These are phyloP conservation scores for Cladosporium sp. DNA, from an alignment of 2,329 filamentous ascomycete genomes.

Conservation along the genomic window DNA sequence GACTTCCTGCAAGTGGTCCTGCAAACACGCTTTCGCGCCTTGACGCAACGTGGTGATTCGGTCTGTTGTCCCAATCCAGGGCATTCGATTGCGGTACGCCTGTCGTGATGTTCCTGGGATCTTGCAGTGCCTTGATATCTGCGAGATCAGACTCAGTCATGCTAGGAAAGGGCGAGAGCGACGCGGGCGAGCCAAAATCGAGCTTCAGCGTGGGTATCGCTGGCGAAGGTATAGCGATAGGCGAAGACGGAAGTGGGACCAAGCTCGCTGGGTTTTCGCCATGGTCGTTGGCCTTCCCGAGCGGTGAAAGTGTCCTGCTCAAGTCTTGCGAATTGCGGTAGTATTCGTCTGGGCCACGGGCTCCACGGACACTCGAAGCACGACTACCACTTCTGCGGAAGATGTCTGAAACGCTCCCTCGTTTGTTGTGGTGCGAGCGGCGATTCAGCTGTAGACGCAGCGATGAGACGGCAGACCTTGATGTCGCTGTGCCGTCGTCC, in stretches of 20 bases:
- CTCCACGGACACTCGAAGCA: slow-evolving; percentile 1
- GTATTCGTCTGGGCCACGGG: slow-evolving; percentile 8
- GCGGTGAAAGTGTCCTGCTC: neutral
- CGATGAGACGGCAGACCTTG: slow-evolving; percentile 6
- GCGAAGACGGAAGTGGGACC: slow-evolving; percentile 14
- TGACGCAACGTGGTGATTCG: too few relatives aligned
- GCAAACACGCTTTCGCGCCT: too few relatives aligned
- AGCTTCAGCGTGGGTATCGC: slow-evolving; percentile 18
- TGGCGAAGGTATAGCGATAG: slow-evolving; percentile 18
- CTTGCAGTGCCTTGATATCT: slow-evolving; percentile 2
- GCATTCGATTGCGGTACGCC: neutral
- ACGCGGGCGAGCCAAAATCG: slow-evolving; percentile 18
- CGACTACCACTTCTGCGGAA: slow-evolving; percentile 1
- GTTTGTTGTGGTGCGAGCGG: neutral
- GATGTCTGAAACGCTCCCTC: slow-evolving; percentile 5
- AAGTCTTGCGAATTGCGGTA: neutral
- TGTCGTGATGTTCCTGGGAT: neutral
- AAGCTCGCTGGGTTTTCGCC: neutral
- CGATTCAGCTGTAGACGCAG: slow-evolving; percentile 9
- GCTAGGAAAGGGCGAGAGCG: slow-evolving; percentile 14
- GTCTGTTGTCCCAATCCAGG: neutral
- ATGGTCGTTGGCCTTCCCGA: neutral
- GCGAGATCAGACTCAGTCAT: neutral
- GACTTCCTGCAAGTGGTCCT: too few relatives aligned
- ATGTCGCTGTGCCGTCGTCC: neutral